Percentiles rank a stretch among this genome's conserved stretches.
Evolutionary conservation across 1,139 yeast genomes (phyloP).

Genomic region (Hansenula anomala): DNA sequence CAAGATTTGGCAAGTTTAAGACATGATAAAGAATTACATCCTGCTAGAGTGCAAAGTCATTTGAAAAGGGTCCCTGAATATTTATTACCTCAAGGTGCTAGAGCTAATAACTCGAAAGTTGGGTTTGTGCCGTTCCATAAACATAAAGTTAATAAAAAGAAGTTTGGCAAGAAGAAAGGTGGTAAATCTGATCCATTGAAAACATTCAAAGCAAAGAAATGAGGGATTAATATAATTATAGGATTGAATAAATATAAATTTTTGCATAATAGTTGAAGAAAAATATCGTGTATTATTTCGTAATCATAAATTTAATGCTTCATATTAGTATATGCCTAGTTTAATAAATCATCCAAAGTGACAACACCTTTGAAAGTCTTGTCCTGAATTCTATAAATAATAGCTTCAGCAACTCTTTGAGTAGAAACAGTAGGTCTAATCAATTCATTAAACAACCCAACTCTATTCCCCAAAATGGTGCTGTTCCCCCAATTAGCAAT

Average conservation of each 20-base stretch:
- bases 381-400: slow-evolving; percentile 52
- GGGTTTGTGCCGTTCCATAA: slow-evolving; percentile 81
- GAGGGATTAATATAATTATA: too few species aligned
- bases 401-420: slow-evolving; percentile 59
- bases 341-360: slow-evolving; percentile 44
- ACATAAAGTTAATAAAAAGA: slow-evolving; percentile 40
- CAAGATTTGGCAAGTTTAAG: slow-evolving; percentile 85
- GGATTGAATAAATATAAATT: too few species aligned
- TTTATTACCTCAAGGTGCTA: slow-evolving; percentile 76
- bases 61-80: slow-evolving; percentile 92
- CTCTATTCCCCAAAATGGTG: slow-evolving; percentile 25
- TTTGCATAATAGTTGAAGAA: too few species aligned
- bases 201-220: slow-evolving; percentile 35
- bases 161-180: slow-evolving; percentile 34
- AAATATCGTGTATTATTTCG: too few species aligned
- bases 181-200: slow-evolving; percentile 70
- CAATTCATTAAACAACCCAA: slow-evolving; percentile 37
- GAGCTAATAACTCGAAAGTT: slow-evolving; percentile 51
- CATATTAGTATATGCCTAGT: neutral
- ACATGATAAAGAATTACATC: slow-evolving; percentile 87
- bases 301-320: too few species aligned
- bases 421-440: slow-evolving; percentile 66
- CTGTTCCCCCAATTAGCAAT: slow-evolving; percentile 40
- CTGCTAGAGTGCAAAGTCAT: slow-evolving; percentile 78
- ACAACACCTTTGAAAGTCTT: slow-evolving; percentile 52